These are phyloP conservation scores for Colletotrichum sp. DNA, from an alignment of 2,329 filamentous ascomycete species.

Conservation along the genomic window DNA sequence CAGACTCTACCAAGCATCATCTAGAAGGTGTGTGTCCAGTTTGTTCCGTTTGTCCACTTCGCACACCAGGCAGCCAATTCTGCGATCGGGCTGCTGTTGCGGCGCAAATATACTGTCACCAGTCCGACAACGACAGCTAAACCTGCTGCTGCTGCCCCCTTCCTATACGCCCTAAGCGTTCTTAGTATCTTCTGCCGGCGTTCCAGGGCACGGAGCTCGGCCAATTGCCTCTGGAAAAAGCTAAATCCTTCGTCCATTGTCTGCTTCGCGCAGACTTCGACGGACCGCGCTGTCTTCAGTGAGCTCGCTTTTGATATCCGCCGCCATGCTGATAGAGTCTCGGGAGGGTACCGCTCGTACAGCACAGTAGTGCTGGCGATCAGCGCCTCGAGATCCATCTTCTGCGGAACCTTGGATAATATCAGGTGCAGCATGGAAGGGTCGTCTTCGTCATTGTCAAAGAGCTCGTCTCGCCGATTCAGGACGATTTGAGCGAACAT, in stretches of 20 bases:
- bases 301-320: slow-evolving; percentile 77
- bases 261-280: slow-evolving; percentile 54
- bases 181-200: slow-evolving; percentile 52
- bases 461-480: slow-evolving; percentile 80
- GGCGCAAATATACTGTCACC: slow-evolving; percentile 71
- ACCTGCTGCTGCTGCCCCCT: slow-evolving; percentile 65
- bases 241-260: slow-evolving; percentile 68
- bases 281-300: slow-evolving; percentile 77
- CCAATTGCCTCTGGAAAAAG: slow-evolving; percentile 74
- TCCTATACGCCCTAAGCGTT: slow-evolving; percentile 67
- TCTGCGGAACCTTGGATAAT: slow-evolving; percentile 83
- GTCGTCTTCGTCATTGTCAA: slow-evolving; percentile 80
- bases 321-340: slow-evolving; percentile 73
- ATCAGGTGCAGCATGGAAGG: slow-evolving; percentile 91
- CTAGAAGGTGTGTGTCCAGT: slow-evolving; percentile 19
- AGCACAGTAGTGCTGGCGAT: slow-evolving; percentile 70
- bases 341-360: slow-evolving; percentile 72
- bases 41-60: slow-evolving; percentile 19
- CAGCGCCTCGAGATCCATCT: slow-evolving; percentile 79
- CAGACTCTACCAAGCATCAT: neutral
- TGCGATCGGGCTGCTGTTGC: slow-evolving; percentile 35
- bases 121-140: slow-evolving; percentile 71
- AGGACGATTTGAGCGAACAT: slow-evolving; percentile 90
- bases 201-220: slow-evolving; percentile 73
- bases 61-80: slow-evolving; percentile 20